These are phyloP conservation scores for Chlamydomonas sphaeroides DNA, from an alignment of 139 green algal genomes.

Conservation along the genomic window DNA sequence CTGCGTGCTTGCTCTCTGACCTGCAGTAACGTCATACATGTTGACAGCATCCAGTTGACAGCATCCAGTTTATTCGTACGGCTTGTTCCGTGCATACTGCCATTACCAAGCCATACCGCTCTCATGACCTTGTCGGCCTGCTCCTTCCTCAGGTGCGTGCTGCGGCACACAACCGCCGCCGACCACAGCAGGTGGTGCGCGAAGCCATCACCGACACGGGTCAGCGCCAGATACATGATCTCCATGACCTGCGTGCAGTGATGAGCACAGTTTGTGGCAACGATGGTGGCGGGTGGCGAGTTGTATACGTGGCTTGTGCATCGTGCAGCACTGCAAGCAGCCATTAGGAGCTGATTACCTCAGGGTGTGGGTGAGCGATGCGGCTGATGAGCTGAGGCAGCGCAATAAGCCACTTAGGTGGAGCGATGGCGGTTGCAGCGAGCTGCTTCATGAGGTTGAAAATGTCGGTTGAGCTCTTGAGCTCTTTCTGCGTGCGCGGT, in stretches of 20 bases:
- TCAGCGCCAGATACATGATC: slow-evolving; percentile 44
- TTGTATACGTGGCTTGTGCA: no score
- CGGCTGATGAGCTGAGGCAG: slow-evolving; percentile 94
- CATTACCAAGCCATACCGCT: neutral
- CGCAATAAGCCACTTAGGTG: slow-evolving; percentile 84
- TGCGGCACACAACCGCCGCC: slow-evolving; percentile 73
- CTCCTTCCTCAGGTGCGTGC: slow-evolving; percentile 52
- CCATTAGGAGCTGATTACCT: no score
- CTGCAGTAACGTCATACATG: no score
- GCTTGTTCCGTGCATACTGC: no score
- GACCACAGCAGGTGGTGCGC: slow-evolving; percentile 87
- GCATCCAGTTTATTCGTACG: no score
- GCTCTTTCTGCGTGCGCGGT: slow-evolving; percentile 18
- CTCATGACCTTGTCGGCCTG: slow-evolving; percentile 48
- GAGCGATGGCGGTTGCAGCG: slow-evolving; percentile 60
- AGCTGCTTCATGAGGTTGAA: slow-evolving; percentile 51
- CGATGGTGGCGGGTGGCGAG: no score
- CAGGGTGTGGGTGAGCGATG: slow-evolving; percentile 84
- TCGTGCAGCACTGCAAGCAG: no score
- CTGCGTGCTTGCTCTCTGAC: slow-evolving; percentile 3
- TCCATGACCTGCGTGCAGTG: slow-evolving; percentile 13
- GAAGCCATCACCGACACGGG: slow-evolving; percentile 51
- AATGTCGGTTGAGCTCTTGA: slow-evolving; percentile 24
- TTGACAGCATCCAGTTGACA: no score
- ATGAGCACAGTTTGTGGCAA: no score